Evolutionary conservation across 345 rosid species (phyloP).

Genomic region (Boechera retrofracta): DNA sequence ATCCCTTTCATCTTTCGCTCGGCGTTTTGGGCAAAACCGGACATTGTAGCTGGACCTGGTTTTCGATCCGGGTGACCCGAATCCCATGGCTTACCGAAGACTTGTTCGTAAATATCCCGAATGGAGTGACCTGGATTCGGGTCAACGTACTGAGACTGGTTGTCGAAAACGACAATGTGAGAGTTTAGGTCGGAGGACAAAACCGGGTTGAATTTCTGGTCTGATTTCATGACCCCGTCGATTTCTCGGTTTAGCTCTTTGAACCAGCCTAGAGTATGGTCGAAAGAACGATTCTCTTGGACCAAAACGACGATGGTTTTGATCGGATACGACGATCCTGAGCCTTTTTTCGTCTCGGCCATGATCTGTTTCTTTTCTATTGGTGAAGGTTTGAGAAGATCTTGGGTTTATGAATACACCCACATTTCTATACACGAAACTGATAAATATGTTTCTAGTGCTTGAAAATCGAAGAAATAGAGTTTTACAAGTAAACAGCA

Average conservation of each 20-base stretch:
- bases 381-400: constrained; percentile 8
- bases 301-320: constrained; percentile 83
- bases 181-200: constrained; percentile 58
- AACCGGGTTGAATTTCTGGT: constrained; percentile 60
- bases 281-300: constrained; percentile 94
- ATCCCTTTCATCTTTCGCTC: constrained; percentile 52
- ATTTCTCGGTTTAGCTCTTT: constrained; percentile 73
- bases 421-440: not conserved
- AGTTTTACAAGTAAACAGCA: constrained; percentile 32
- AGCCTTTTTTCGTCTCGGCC: constrained; percentile 27
- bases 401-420: not conserved
- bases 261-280: constrained; percentile 90
- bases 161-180: constrained; percentile 46
- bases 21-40: constrained; percentile 74
- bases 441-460: not conserved
- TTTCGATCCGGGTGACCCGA: constrained; percentile 47
- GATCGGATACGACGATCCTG: constrained; percentile 59
- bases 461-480: constrained; percentile 18
- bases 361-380: not conserved
- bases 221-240: constrained; percentile 72
- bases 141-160: constrained; percentile 67
- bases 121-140: constrained; percentile 87
- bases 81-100: constrained; percentile 77
- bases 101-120: constrained; percentile 89
- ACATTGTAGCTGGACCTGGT: constrained; percentile 56